A percentile compares a stretch with the other conserved stretches of the same genome.
Conservation (phyloP, 2,329 filamentous ascomycete genomes). For the Colletotrichum gigasporum region DNA sequence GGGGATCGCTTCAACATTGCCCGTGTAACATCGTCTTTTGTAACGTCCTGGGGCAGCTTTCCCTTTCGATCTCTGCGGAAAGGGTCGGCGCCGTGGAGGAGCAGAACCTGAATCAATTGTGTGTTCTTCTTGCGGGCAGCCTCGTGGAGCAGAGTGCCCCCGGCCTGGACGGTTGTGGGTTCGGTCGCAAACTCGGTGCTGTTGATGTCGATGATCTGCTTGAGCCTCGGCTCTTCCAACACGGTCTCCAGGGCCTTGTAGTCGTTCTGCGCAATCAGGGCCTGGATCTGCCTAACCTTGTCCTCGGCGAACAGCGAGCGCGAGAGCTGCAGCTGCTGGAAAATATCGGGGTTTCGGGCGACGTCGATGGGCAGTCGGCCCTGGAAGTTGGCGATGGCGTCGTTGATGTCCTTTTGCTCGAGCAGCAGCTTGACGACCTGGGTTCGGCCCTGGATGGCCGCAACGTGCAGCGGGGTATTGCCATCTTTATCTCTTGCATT, state of each 20-base stretch:
- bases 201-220: conserved; percentile 91
- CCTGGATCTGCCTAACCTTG: conserved; percentile 86
- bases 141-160: conserved; percentile 94
- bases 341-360: conserved; percentile 92
- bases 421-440: conserved; percentile 85
- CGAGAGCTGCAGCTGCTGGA: conserved; percentile 91
- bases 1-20: conserved; percentile 94
- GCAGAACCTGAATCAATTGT: conserved; percentile 86
- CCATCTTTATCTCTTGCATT: conserved; percentile 93
- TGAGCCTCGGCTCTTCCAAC: conserved; percentile 84
- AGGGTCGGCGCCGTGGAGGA: conserved; percentile 94
- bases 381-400: conserved; percentile 84
- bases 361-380: conserved; percentile 89
- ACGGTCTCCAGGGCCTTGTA: conserved; percentile 83
- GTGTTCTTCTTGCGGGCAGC: conserved; percentile 89
- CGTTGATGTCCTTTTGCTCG: conserved; percentile 85
- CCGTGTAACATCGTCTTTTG: conserved; percentile 89
- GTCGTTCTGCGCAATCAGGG: conserved; percentile 75
- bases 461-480: conserved; percentile 91
- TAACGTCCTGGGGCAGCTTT: conserved; percentile 94
- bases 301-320: conserved; percentile 89
- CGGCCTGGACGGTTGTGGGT: conserved; percentile 76
- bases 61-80: conserved; percentile 95
- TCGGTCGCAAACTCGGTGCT: conserved; percentile 89
- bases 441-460: conserved; percentile 81